These are phyloP conservation scores for Zarea fungicola DNA, from an alignment of 2,329 filamentous ascomycete genomes.

Conservation along the genomic window DNA sequence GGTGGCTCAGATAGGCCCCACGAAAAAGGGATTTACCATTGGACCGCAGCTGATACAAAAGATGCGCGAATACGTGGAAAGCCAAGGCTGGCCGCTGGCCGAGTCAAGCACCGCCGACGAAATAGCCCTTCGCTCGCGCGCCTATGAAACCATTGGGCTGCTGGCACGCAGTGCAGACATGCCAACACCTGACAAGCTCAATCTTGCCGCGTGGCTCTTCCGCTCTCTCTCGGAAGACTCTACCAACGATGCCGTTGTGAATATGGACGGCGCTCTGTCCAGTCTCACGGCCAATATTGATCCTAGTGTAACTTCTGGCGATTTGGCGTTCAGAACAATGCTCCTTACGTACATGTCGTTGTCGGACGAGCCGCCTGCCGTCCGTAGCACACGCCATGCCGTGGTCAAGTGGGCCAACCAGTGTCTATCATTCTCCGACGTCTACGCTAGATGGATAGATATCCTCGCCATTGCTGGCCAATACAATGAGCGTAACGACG, in stretches of 20 bases:
- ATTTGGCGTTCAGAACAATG: slow-evolving; percentile 41
- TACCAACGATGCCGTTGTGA: slow-evolving; percentile 70
- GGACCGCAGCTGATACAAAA: slow-evolving; percentile 63
- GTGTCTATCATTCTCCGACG: slow-evolving; percentile 74
- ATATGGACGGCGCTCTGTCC: slow-evolving; percentile 83
- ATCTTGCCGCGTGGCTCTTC: slow-evolving; percentile 71
- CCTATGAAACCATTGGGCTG: slow-evolving; percentile 87
- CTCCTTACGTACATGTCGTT: slow-evolving; percentile 64
- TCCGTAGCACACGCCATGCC: slow-evolving; percentile 74
- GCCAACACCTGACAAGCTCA: slow-evolving; percentile 46
- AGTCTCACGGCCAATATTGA: slow-evolving; percentile 54
- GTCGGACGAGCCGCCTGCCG: slow-evolving; percentile 41
- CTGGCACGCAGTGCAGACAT: slow-evolving; percentile 62
- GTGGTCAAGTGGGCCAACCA: slow-evolving; percentile 86
- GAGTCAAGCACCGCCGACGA: slow-evolving; percentile 54
- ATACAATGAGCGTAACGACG: slow-evolving; percentile 67
- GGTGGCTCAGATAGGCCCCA: slow-evolving; percentile 68
- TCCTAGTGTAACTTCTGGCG: slow-evolving; percentile 24
- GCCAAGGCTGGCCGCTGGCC: slow-evolving; percentile 76
- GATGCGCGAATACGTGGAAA: slow-evolving; percentile 67
- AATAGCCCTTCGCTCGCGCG: slow-evolving; percentile 66
- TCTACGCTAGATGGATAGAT: slow-evolving; percentile 80
- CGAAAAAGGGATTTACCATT: slow-evolving; percentile 55
- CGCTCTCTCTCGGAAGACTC: slow-evolving; percentile 75
- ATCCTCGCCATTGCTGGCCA: slow-evolving; percentile 70